Percentiles rank a stretch among this genome's conserved stretches.
These are phyloP conservation scores for Adenanthera pavonina DNA, from an alignment of 306 rosid genomes.

Conservation along the genomic window DNA sequence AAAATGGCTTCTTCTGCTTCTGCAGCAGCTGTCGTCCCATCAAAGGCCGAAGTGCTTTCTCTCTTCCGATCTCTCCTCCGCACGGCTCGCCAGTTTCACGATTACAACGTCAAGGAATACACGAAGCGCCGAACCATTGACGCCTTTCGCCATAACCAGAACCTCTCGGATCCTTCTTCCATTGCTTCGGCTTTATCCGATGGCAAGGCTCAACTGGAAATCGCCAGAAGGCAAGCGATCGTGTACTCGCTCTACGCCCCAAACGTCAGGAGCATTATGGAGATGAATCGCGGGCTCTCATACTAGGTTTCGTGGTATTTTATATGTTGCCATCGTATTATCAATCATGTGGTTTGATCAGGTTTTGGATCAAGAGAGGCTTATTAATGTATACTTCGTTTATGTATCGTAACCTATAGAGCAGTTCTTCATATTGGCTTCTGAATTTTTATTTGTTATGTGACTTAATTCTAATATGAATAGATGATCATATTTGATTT, in stretches of 20 bases:
- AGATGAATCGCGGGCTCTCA: conserved; percentile 9
- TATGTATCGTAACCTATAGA: neutral
- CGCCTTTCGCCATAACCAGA: conserved; percentile 46
- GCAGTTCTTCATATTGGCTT: neutral
- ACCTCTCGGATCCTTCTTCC: conserved; percentile 45
- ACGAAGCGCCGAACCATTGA: conserved; percentile 58
- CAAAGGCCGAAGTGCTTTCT: conserved; percentile 43
- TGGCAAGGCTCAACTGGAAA: conserved; percentile 53
- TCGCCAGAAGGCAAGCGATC: conserved; percentile 56
- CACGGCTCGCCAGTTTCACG: conserved; percentile 52
- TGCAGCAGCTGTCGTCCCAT: neutral
- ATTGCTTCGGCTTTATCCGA: conserved; percentile 40
- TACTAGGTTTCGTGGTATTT: neutral
- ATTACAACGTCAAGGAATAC: conserved; percentile 67
- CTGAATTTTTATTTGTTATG: neutral
- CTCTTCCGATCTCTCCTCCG: conserved; percentile 58
- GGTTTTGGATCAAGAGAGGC: neutral
- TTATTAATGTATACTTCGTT: neutral
- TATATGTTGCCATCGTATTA: neutral
- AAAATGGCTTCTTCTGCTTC: conserved; percentile 1
- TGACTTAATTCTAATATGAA: neutral
- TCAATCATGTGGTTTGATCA: neutral
- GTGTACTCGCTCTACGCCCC: conserved; percentile 56
- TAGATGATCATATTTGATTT: neutral
- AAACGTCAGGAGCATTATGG: conserved; percentile 57